Conservation (phyloP, 2,329 filamentous ascomycete genomes). For the Juglanconis sp. region DNA sequence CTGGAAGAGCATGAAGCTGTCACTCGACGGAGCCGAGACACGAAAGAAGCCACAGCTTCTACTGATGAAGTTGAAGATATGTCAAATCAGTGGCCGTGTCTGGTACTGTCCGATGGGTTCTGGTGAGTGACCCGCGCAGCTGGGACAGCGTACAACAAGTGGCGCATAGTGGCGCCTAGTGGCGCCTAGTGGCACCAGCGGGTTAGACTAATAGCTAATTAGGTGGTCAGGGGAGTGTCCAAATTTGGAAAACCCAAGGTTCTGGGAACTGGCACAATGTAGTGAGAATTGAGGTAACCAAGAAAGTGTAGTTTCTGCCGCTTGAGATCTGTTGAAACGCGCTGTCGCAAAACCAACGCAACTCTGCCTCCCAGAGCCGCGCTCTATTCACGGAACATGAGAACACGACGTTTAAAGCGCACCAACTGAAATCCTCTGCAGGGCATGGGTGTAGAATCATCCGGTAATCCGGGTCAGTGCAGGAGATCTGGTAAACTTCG, state of each 20-base stretch:
- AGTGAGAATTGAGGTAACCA: background rate
- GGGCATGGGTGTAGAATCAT: background rate
- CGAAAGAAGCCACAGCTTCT: background rate
- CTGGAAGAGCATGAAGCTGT: background rate
- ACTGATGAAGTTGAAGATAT: no score
- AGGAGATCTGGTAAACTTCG: slow-evolving; percentile 6
- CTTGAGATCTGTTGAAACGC: background rate
- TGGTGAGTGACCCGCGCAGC: background rate
- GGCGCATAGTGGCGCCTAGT: background rate
- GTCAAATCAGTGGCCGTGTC: no score
- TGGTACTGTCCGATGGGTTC: background rate
- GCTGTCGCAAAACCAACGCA: background rate
- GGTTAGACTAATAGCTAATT: background rate
- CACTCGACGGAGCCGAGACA: background rate
- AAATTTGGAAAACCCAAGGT: background rate
- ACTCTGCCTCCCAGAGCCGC: background rate
- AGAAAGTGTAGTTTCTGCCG: no score
- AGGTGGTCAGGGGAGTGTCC: background rate
- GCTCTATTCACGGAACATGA: background rate
- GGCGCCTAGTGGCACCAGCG: background rate
- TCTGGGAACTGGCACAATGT: background rate
- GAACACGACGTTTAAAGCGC: background rate
- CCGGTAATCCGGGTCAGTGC: slow-evolving; percentile 2
- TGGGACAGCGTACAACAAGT: background rate
- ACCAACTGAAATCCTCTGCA: background rate